Evolutionary conservation across 2,329 filamentous ascomycete species (phyloP).

Genomic region (Trichoderma atroviride): DNA sequence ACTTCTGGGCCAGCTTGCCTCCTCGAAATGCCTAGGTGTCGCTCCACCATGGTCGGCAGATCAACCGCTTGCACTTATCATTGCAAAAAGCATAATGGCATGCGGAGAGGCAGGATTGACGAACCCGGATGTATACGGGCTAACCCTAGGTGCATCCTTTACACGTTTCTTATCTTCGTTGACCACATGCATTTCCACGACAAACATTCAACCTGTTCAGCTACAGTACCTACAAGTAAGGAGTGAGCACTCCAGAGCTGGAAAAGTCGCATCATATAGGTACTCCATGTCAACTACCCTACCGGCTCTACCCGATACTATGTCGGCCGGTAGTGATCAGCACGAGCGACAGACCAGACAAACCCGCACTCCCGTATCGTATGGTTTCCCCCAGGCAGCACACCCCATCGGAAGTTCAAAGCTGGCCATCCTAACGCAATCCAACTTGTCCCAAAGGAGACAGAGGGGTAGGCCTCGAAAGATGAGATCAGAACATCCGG

Average conservation of each 20-base stretch:
- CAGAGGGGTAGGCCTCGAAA: constrained; percentile 38
- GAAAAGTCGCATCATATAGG: constrained; percentile 43
- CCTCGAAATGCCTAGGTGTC: constrained; percentile 33
- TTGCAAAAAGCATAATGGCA: constrained; percentile 37
- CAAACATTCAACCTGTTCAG: constrained; percentile 39
- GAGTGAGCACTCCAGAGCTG: constrained; percentile 42
- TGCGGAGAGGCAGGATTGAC: constrained; percentile 38
- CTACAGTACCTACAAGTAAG: constrained; percentile 41
- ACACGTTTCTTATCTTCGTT: constrained; percentile 44
- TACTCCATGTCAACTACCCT: constrained; percentile 36
- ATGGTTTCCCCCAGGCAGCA: constrained; percentile 24
- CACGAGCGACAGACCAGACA: neutral
- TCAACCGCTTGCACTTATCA: constrained; percentile 39
- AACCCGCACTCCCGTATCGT: neutral
- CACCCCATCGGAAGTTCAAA: constrained; percentile 23
- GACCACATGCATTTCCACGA: constrained; percentile 40
- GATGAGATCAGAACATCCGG: constrained; percentile 22
- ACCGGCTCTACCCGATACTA: neutral
- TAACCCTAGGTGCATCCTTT: constrained; percentile 43
- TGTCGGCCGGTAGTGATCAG: neutral
- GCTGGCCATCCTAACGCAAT: constrained; percentile 36
- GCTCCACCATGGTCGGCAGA: constrained; percentile 41
- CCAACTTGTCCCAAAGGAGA: constrained; percentile 32
- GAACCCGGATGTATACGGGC: constrained; percentile 43
- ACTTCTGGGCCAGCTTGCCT: constrained; percentile 31